Evolutionary conservation across 345 rosid species (phyloP), one percentile per base, ranked within the genome.

Genomic region (Citrus inodora): DNA sequence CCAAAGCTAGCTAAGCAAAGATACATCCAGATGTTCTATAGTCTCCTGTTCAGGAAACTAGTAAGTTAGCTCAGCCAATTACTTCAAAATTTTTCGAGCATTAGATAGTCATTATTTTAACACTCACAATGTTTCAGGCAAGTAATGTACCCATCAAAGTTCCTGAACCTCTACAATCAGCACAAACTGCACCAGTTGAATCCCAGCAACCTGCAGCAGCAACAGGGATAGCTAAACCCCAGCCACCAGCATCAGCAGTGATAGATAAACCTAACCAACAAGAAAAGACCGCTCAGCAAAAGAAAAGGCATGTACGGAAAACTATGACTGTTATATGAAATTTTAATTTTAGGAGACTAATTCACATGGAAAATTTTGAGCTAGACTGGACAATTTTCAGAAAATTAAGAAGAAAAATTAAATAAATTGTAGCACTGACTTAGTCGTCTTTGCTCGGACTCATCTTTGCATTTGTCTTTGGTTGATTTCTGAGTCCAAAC

Each of bases 1-100:
- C 97, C 89, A 61, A 94, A 89, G 84, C 84, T 75, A 70, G 93
- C 97, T 3, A 92, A 89, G 78, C 90, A 89, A 59, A 84, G 98
- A 88, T 96, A 96, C 83, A 85, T 86, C 67, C 86, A 94, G 25
- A 40, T 92, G 84, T 73, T 94, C 74, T 90, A 91, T 83, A 87
- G 79, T 79, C 94, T 92, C 58, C 99, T 87, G 61, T 90, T 91
- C 86, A 90, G 87, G 85, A 87, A 78, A 56, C 70, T 90, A 91
- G 99, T 94, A 71, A 86, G 91, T 65, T 56, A 33, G 17, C 22
- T 33, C 28, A 7, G 62, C 70, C 53, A 58, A 46, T 55, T 42
- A 53, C 70, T 22, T 71, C 14, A 21, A 6, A 7, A 4, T 28
- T 72, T 2, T 35, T 46, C 42, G 61, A 72, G 64, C 61, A 33